Percentiles rank a stretch among this genome's conserved stretches.
Conservation (phyloP, 768 basidiomycete species). For the Boletus bicolor region DNA sequence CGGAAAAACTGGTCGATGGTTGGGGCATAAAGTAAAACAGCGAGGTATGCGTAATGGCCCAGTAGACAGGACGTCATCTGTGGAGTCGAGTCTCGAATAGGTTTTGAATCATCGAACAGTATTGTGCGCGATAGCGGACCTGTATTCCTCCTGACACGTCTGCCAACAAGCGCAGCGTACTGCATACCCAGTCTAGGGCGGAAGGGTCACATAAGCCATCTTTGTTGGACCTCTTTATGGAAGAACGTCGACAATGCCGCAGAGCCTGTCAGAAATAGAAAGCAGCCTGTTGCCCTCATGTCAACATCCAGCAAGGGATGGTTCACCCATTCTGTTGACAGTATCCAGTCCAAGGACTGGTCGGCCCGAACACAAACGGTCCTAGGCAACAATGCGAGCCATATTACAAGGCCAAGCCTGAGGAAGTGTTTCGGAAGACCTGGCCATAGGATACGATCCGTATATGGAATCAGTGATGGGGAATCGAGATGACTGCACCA, state of each 20-base stretch:
- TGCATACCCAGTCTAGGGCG: background rate
- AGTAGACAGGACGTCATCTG: background rate
- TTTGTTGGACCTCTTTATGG: no score
- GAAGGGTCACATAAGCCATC: background rate
- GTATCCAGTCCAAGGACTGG: background rate
- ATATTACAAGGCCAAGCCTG: background rate
- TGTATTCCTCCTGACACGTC: background rate
- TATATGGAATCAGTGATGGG: background rate
- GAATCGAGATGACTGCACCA: background rate
- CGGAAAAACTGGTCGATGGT: background rate
- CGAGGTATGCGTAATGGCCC: background rate
- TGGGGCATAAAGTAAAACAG: background rate
- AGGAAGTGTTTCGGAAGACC: background rate
- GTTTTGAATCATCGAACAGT: background rate
- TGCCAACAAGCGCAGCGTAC: background rate
- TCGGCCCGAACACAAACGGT: background rate
- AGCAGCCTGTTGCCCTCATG: background rate
- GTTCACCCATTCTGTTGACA: background rate
- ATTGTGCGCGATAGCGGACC: background rate
- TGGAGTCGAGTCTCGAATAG: background rate
- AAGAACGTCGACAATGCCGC: background rate
- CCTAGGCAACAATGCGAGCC: background rate
- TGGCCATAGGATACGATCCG: background rate
- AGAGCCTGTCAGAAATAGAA: background rate
- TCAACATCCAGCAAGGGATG: background rate